These are phyloP conservation scores for Hapsidospora chrysogenum DNA, from an alignment of 495 filamentous ascomycete species.

Conservation along the genomic window DNA sequence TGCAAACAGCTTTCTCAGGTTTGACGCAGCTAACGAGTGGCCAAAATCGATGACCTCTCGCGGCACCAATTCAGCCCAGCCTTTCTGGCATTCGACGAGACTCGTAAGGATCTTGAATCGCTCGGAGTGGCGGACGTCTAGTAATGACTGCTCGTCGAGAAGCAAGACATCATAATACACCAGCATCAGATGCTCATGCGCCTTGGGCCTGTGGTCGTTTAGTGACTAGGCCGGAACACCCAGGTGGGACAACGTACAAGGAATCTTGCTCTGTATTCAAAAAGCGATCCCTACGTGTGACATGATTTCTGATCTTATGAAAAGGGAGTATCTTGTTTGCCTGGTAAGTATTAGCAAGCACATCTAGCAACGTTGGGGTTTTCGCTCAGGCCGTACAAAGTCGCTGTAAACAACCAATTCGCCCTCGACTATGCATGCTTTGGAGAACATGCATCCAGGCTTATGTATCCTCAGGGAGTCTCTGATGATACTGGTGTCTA, in stretches of 20 bases:
- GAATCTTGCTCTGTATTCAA: slow-evolving; percentile 56
- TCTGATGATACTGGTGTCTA: slow-evolving; percentile 21
- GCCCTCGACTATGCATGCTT: slow-evolving; percentile 61
- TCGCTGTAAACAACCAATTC: slow-evolving; percentile 68
- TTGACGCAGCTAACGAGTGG: slow-evolving; percentile 19
- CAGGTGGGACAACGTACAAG: slow-evolving; percentile 25
- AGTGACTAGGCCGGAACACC: background rate
- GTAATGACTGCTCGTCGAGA: slow-evolving; percentile 47
- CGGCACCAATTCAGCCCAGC: slow-evolving; percentile 41
- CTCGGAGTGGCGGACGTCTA: slow-evolving; percentile 40
- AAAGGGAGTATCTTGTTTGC: slow-evolving; percentile 45
- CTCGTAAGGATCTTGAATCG: slow-evolving; percentile 42
- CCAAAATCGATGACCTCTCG: slow-evolving; percentile 49
- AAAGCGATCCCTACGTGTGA: slow-evolving; percentile 54
- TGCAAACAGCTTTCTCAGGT: slow-evolving; percentile 45
- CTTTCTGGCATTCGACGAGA: slow-evolving; percentile 36
- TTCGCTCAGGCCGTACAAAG: slow-evolving; percentile 15
- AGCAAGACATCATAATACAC: slow-evolving; percentile 67
- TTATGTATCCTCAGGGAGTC: slow-evolving; percentile 40
- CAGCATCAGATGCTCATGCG: slow-evolving; percentile 67
- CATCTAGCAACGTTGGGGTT: no score
- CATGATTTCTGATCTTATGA: slow-evolving; percentile 65
- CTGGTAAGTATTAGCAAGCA: slow-evolving; percentile 8
- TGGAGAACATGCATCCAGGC: slow-evolving; percentile 36
- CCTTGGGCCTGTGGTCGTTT: background rate